A percentile compares a stretch with the other conserved stretches of the same genome.
Conservation (phyloP, 202 grass and related monocot genomes). For the Panicum virgatum region DNA sequence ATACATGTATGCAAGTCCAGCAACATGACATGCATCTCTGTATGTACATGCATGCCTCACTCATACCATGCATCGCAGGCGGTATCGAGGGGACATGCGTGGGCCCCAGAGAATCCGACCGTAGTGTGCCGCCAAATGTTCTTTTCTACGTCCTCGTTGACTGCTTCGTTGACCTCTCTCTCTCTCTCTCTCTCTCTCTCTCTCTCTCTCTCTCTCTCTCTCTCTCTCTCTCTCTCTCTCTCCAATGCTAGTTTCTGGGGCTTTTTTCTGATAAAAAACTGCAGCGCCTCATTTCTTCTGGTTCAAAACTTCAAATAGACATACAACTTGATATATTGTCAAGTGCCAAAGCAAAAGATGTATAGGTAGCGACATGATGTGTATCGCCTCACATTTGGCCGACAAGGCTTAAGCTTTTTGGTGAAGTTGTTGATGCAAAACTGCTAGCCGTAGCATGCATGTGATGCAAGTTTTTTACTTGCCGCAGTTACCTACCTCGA, state of each 20-base stretch:
- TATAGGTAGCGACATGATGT: no score
- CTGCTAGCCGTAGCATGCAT: background rate
- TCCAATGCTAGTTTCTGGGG: no score
- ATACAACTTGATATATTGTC: no score
- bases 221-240: no score
- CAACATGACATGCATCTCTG: constrained; percentile 12
- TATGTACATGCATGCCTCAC: background rate
- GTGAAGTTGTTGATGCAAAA: background rate
- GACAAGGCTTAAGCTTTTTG: background rate
- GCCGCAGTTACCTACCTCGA: background rate
- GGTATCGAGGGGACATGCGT: background rate
- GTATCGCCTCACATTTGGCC: background rate
- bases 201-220: no score
- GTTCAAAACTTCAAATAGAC: no score
- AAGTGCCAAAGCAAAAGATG: no score
- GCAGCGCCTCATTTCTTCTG: no score
- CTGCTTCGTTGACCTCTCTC: constrained; percentile 18
- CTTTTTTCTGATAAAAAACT: no score
- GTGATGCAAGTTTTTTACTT: background rate
- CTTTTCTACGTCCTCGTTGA: constrained; percentile 32
- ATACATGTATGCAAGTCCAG: constrained; percentile 19
- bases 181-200: background rate
- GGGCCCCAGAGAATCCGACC: constrained; percentile 34
- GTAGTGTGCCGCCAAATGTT: constrained; percentile 37
- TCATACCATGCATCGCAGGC: background rate